Evolutionary conservation across 805 yeast genomes (phyloP).

Genomic region (Kazachstania africana): DNA sequence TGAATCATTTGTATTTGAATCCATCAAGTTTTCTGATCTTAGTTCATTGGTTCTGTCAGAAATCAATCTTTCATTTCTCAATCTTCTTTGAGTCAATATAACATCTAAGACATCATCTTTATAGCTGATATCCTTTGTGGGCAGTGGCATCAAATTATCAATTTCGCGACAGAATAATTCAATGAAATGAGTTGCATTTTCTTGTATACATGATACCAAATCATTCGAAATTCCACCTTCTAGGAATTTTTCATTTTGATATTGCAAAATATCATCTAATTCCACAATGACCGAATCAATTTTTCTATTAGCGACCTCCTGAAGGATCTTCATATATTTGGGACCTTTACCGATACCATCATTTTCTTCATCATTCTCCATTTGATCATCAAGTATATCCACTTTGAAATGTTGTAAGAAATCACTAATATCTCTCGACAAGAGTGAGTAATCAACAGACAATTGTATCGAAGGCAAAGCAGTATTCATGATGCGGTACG

Average conservation of each 20-base stretch:
- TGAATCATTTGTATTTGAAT: slow-evolving; percentile 14
- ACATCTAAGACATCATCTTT: slow-evolving; percentile 89
- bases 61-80: slow-evolving; percentile 64
- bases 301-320: slow-evolving; percentile 77
- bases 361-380: slow-evolving; percentile 10
- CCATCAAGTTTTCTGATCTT: slow-evolving; percentile 29
- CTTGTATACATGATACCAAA: slow-evolving; percentile 33
- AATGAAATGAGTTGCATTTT: slow-evolving; percentile 67
- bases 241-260: slow-evolving; percentile 38
- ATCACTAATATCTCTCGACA: slow-evolving; percentile 45
- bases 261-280: slow-evolving; percentile 70
- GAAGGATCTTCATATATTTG: slow-evolving; percentile 67
- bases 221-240: slow-evolving; percentile 14
- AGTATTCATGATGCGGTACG: slow-evolving; percentile 20
- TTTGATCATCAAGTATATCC: slow-evolving; percentile 19
- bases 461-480: slow-evolving; percentile 54
- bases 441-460: slow-evolving; percentile 60
- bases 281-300: slow-evolving; percentile 56
- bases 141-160: slow-evolving; percentile 72
- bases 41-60: slow-evolving; percentile 57
- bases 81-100: slow-evolving; percentile 77
- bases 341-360: slow-evolving; percentile 35
- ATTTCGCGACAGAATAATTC: slow-evolving; percentile 67
- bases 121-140: slow-evolving; percentile 69
- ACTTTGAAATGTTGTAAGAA: slow-evolving; percentile 57